Evolutionary conservation across 2,329 filamentous ascomycete genomes (phyloP), one percentile per base, ranked within the genome.

Genomic region (Beauveria sp.): DNA sequence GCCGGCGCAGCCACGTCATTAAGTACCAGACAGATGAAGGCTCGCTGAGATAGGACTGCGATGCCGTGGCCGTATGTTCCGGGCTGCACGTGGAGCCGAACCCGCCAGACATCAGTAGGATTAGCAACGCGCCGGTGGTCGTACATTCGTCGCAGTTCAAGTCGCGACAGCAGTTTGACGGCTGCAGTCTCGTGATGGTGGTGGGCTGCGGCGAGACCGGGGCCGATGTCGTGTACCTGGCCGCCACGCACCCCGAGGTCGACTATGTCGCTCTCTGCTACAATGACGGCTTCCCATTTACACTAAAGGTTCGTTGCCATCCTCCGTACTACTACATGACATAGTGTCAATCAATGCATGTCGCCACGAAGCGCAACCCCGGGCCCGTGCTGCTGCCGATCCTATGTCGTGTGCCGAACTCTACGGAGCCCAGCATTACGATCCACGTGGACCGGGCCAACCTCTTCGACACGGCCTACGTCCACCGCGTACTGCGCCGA

Each of bases 401-500:
- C 3, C 53, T 68, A 7, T 62, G 65, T 12, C 61, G 65, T 3
- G 60, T 57, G 16, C 66, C 62, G 5, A 24, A 64, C 14, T 57
- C 61, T 3, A 26, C 52, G 0, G 63, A 63, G 10, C 73, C 69
- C 14, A 74, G 74, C 46, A 75, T 77, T n/a, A 77, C 77, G 0
- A 71, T 77, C 26, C 77, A 80, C 63, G 72, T 75, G 8, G 71
- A 73, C 10, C 68, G 73, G 2, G 76, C 77, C 14, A 77, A 74
- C 62, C 66, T 80, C 5, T 79, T 80, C 63, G 77, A 80, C 64
- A 79, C 77, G 0, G 72, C 76, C 5, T 80, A 80, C 60, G 74
- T 78, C 5, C 77, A 78, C 28, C 72, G 71, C 6, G 64, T 74
- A 8, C 69, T 80, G 1, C 73, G 75, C 38, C 43, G 6, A 18